Percentiles rank a stretch among this genome's conserved stretches.
These are phyloP conservation scores for Nephromyces sp. DNA, from an alignment of 169 alveolate species.

Conservation along the genomic window DNA sequence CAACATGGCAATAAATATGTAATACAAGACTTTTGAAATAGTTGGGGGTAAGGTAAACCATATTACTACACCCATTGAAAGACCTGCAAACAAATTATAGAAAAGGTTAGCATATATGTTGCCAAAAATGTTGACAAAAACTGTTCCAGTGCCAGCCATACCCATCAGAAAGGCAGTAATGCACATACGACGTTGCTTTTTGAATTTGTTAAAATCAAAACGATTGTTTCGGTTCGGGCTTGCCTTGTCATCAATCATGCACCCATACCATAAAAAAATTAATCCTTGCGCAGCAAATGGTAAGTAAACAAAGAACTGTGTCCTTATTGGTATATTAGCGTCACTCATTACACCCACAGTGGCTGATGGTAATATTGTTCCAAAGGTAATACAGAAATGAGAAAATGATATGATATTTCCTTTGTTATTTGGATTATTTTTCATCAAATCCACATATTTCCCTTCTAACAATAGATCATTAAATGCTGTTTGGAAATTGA, in stretches of 20 bases:
- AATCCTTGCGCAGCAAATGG: slow-evolving; percentile 8
- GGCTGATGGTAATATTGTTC: neutral
- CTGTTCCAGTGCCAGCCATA: neutral
- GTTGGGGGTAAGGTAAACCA: slow-evolving; percentile 5
- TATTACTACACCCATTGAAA: neutral
- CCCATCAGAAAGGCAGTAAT: neutral
- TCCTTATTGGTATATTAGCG: neutral
- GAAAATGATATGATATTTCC: neutral
- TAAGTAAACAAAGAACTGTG: slow-evolving; percentile 4
- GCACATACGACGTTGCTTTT: neutral
- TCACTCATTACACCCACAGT: slow-evolving; percentile 18
- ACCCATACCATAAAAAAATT: neutral
- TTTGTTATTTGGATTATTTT: neutral
- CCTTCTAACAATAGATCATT: no score
- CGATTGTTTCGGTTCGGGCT: neutral
- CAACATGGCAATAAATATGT: slow-evolving; percentile 11
- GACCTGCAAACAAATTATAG: neutral
- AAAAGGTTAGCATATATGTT: neutral
- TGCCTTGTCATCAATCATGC: slow-evolving; percentile 4
- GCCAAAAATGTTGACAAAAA: neutral
- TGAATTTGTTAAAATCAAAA: neutral
- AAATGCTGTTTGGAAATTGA: no score
- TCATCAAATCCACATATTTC: no score
- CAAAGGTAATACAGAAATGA: neutral
- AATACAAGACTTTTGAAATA: slow-evolving; percentile 18